phyloP scores from a whole-genome alignment of 805 yeast genomes.

The Schwanniomyces sp. region DNA sequence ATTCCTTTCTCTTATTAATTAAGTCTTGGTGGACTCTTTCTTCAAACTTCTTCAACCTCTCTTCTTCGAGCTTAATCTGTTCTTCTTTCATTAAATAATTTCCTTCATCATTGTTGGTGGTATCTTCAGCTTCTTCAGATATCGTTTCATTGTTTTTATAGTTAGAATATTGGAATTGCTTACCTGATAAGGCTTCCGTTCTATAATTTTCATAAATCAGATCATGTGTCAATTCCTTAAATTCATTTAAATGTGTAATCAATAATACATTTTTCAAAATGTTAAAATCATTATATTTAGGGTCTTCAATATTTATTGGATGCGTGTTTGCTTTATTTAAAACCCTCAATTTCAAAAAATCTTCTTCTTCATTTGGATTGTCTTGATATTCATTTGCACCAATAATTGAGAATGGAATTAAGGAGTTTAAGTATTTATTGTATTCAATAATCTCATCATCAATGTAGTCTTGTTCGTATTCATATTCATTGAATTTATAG shows the following conservation, averaged over 20 bases:
- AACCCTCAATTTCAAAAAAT: constrained; percentile 53
- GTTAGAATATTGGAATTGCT: constrained; percentile 40
- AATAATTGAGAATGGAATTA: constrained; percentile 67
- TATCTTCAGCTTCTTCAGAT: constrained; percentile 7
- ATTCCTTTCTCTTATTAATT: constrained; percentile 75
- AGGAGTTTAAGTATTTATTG: constrained; percentile 60
- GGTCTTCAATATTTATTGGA: constrained; percentile 63
- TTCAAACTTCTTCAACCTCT: constrained; percentile 81
- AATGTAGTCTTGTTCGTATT: constrained; percentile 47
- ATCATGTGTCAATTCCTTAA: constrained; percentile 87
- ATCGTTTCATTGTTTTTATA: constrained; percentile 9
- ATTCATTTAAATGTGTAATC: constrained; percentile 82
- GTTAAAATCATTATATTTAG: constrained; percentile 77
- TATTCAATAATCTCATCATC: constrained; percentile 68
- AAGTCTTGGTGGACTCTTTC: constrained; percentile 87
- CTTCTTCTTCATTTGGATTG: constrained; percentile 32
- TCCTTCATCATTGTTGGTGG: constrained; percentile 17
- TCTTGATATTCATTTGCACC: constrained; percentile 66
- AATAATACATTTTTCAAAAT: constrained; percentile 76
- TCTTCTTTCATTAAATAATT: constrained; percentile 69
- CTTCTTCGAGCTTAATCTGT: constrained; percentile 86
- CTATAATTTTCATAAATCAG: constrained; percentile 85
- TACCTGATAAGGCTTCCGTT: constrained; percentile 78
- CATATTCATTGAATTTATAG: constrained; percentile 68
- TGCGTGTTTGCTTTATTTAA: constrained; percentile 49